phyloP scores from a whole-genome alignment of 73 alveolate genomes.

The Uronychia setigera region DNA sequence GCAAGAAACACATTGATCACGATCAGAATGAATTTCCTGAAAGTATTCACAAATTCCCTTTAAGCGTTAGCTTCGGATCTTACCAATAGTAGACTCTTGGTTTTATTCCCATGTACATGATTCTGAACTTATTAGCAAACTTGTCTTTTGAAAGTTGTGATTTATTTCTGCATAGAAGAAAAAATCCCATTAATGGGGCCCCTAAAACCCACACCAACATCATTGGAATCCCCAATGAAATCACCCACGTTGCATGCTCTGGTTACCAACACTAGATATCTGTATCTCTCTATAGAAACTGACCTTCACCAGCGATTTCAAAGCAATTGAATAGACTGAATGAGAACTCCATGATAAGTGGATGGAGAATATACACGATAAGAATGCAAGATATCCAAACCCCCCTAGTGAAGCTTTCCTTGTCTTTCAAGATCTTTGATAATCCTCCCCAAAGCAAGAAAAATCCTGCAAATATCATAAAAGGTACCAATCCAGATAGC shows the following conservation, averaged over 20 bases:
- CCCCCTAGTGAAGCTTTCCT: conserved; percentile 19
- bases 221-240: conserved; percentile 46
- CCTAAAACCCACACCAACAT: conserved; percentile 62
- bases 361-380: conserved; percentile 55
- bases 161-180: conserved; percentile 11
- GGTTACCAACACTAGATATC: conserved; percentile 59
- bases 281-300: conserved; percentile 51
- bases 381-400: conserved; percentile 23
- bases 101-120: conserved; percentile 53
- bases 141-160: conserved; percentile 13
- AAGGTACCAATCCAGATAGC: neutral
- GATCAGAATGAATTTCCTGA: conserved; percentile 60
- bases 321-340: conserved; percentile 55
- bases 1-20: conserved; percentile 55
- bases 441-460: neutral
- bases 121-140: conserved; percentile 33
- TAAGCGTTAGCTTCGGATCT: too few relatives aligned
- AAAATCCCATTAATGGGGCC: conserved; percentile 36
- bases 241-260: conserved; percentile 30
- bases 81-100: conserved; percentile 56
- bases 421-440: neutral
- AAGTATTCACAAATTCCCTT: conserved; percentile 33
- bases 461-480: neutral
- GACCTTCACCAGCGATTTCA: conserved; percentile 52
- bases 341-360: conserved; percentile 45